phyloP scores from a whole-genome alignment of 1,284 basidiomycete genomes.

The Cryptococcus sp. region DNA sequence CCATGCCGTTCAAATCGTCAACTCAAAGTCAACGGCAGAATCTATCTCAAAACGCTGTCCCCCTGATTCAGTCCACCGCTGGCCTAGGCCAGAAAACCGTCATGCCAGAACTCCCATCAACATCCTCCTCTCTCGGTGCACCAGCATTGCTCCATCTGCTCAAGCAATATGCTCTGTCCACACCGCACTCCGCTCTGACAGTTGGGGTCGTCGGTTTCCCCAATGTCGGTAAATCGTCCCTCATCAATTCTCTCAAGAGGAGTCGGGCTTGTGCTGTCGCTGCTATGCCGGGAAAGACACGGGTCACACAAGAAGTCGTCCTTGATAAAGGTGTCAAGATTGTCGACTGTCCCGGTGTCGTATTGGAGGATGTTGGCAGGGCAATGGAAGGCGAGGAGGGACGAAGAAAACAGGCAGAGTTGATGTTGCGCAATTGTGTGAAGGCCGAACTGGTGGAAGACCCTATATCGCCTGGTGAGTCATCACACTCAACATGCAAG shows the following conservation, averaged over 20 bases:
- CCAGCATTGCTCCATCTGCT: conserved; percentile 75
- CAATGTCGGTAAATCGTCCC: conserved; percentile 93
- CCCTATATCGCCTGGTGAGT: conserved; percentile 76
- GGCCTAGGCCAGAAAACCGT: conserved; percentile 51
- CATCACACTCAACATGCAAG: background rate
- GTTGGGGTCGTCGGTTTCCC: conserved; percentile 96
- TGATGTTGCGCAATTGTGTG: conserved; percentile 86
- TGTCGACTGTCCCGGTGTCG: conserved; percentile 94
- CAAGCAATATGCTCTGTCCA: conserved; percentile 81
- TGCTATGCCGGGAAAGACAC: conserved; percentile 91
- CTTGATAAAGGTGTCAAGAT: conserved; percentile 90
- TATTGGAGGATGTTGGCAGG: conserved; percentile 63
- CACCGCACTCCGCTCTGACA: conserved; percentile 70
- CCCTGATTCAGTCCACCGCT: conserved; percentile 39
- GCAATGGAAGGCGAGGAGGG: conserved; percentile 59
- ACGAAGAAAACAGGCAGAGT: conserved; percentile 64
- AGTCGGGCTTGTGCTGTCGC: conserved; percentile 88
- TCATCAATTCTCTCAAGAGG: conserved; percentile 93
- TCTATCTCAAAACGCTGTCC: conserved; percentile 59
- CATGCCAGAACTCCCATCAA: conserved; percentile 58
- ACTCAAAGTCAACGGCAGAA: conserved; percentile 77
- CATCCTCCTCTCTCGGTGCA: conserved; percentile 64
- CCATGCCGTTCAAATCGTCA: conserved; percentile 89
- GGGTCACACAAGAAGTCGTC: conserved; percentile 89
- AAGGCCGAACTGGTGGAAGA: conserved; percentile 91